These are phyloP conservation scores for Lanmaoa pseudosensibilis DNA, from an alignment of 768 basidiomycete genomes.

Conservation along the genomic window DNA sequence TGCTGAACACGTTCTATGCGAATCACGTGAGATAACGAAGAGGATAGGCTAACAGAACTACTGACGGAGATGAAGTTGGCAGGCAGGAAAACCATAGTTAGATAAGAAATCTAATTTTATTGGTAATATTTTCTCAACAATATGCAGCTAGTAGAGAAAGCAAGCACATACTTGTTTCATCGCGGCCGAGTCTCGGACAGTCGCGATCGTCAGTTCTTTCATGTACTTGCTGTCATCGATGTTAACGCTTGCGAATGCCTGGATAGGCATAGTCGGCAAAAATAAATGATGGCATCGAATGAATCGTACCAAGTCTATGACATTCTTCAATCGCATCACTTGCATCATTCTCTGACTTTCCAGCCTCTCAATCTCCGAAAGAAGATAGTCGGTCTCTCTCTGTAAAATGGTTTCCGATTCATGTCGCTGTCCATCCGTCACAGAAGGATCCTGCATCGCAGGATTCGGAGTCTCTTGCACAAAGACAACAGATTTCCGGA, in stretches of 20 bases:
- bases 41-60: background rate
- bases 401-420: conserved; percentile 38
- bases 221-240: conserved; percentile 55
- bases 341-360: conserved; percentile 36
- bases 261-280: background rate
- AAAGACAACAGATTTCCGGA: conserved; percentile 52
- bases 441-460: conserved; percentile 35
- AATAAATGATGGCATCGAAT: background rate
- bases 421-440: conserved; percentile 11
- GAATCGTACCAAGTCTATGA: conserved; percentile 33
- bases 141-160: conserved; percentile 26
- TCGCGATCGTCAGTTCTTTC: conserved; percentile 48
- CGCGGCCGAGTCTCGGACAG: conserved; percentile 43
- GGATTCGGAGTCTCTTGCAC: conserved; percentile 50
- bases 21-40: conserved; percentile 1
- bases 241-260: conserved; percentile 63
- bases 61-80: conserved; percentile 44
- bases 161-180: conserved; percentile 33
- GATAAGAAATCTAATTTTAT: conserved; percentile 39
- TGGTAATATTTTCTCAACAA: background rate
- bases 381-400: conserved; percentile 47
- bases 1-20: conserved; percentile 50
- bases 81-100: conserved; percentile 64
- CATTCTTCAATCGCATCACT: conserved; percentile 31
- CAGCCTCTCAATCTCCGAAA: conserved; percentile 50